These are phyloP conservation scores for Rhizophagus clarus DNA, from an alignment of 192 early-diverging fungal genomes.

Conservation along the genomic window DNA sequence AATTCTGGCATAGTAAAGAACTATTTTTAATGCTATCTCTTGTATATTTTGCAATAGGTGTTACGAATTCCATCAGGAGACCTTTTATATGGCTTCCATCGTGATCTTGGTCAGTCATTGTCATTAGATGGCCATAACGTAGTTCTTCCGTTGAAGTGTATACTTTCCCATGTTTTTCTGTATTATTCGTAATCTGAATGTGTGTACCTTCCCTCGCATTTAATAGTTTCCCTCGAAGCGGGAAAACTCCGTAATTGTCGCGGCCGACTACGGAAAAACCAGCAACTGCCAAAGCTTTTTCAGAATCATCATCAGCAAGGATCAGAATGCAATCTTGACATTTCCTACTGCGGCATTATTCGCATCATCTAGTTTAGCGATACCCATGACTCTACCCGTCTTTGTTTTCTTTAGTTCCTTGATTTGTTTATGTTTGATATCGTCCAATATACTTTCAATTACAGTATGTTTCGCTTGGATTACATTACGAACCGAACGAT, in stretches of 20 bases:
- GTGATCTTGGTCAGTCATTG: constrained; percentile 98
- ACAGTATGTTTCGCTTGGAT: constrained; percentile 34
- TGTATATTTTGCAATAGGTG: constrained; percentile 70
- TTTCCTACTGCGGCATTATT: constrained; percentile 77
- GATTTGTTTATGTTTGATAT: constrained; percentile 70
- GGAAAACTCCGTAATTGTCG: constrained; percentile 93
- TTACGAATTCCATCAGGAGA: constrained; percentile 95
- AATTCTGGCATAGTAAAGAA: constrained; percentile 97
- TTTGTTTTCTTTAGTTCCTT: constrained; percentile 81
- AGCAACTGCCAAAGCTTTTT: constrained; percentile 84
- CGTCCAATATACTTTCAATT: constrained; percentile 76
- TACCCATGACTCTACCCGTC: constrained; percentile 59
- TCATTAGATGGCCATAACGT: constrained; percentile 95
- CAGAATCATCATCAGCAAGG: constrained; percentile 96
- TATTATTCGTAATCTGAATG: constrained; percentile 75
- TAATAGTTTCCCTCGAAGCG: constrained; percentile 94
- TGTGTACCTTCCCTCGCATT: constrained; percentile 90
- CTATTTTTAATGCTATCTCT: constrained; percentile 27
- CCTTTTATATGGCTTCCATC: constrained; percentile 98
- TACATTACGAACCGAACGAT: constrained; percentile 74
- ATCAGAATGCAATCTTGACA: constrained; percentile 87
- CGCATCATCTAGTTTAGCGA: constrained; percentile 94
- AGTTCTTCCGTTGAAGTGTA: constrained; percentile 75
- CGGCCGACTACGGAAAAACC: constrained; percentile 88
- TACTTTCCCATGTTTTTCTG: constrained; percentile 83